These are phyloP conservation scores for Anethum foeniculum DNA, from an alignment of 140 eudicot genomes.

Conservation along the genomic window DNA sequence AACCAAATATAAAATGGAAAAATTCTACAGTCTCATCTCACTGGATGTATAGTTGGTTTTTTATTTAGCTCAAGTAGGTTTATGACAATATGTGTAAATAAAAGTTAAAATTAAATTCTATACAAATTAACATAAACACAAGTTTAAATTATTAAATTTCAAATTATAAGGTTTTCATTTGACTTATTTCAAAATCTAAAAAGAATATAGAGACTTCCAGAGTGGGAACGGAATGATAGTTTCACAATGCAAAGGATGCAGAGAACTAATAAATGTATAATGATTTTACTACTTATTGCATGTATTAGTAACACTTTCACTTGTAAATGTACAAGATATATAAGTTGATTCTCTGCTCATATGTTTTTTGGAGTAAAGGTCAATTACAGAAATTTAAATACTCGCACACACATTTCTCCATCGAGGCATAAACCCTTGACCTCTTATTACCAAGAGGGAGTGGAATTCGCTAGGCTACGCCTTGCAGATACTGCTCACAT, in stretches of 20 bases:
- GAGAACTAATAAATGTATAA: not conserved
- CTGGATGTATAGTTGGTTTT: not conserved
- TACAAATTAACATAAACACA: not conserved
- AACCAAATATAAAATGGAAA: not conserved
- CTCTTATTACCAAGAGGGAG: not conserved
- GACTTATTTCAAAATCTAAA: not conserved
- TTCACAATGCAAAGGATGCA: not conserved
- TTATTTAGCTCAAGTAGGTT: not conserved
- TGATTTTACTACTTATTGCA: not conserved
- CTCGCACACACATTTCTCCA: not conserved
- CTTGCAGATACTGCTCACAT: not conserved
- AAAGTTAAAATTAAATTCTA: not conserved
- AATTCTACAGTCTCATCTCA: not conserved
- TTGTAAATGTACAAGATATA: not conserved
- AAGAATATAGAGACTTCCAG: not conserved
- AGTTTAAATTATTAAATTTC: not conserved
- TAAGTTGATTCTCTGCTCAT: not conserved
- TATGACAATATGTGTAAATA: not conserved
- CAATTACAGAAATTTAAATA: not conserved
- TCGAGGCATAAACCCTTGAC: not conserved
- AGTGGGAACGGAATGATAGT: not conserved
- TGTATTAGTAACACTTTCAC: not conserved
- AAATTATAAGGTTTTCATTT: not conserved
- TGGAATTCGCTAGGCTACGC: not conserved
- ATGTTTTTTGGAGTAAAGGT: not conserved